Base-by-base conservation (phyloP, 768 basidiomycete genomes). In the Floccularia luteovirens region DNA sequence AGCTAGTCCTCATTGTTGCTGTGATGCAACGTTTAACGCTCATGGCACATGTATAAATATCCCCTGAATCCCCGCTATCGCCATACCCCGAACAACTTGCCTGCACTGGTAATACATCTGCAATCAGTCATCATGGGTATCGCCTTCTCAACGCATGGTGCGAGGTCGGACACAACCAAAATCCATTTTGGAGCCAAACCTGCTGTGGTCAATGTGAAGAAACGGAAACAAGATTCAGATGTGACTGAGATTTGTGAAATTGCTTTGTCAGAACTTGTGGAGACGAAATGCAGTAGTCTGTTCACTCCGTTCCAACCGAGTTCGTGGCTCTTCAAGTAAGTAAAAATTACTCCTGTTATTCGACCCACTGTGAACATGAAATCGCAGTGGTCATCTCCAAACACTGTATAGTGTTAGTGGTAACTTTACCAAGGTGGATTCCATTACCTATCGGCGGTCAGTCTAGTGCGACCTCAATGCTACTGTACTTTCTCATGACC, bases 331-430 rank as follows among this genome's bases (percentile, higher is more conserved):
- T 51, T 38, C 36, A 54, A 49, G 51, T 56, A 23, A 14, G 53
- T 48, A 20, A n/a, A n/a, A n/a, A n/a, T n/a, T n/a, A n/a, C n/a
- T n/a, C n/a, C n/a, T n/a, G n/a, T n/a, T n/a, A n/a, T n/a, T n/a
- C n/a, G n/a, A n/a, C n/a, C n/a, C n/a, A n/a, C n/a, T n/a, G n/a
- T n/a, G n/a, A n/a, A n/a, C n/a, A n/a, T n/a, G n/a, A n/a, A n/a
- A n/a, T n/a, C n/a, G 20, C 30, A 71, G 70, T 45, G 71, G 71
- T 1, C 69, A 74, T 51, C 38, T 72, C 13, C 71, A 72, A 39
- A 74, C 71, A 0, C 46, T 60, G 5, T 69, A 68, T 38, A 60
- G 57, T 17, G 64, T 64, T 0, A 5, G 66, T 1, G 70, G 68
- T 1, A 62, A 72, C 46, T 71, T 73, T 37, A 62, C 66, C 3